These are phyloP conservation scores for Globisporangium splendens DNA, from an alignment of 352 stramenopile species.

Conservation along the genomic window DNA sequence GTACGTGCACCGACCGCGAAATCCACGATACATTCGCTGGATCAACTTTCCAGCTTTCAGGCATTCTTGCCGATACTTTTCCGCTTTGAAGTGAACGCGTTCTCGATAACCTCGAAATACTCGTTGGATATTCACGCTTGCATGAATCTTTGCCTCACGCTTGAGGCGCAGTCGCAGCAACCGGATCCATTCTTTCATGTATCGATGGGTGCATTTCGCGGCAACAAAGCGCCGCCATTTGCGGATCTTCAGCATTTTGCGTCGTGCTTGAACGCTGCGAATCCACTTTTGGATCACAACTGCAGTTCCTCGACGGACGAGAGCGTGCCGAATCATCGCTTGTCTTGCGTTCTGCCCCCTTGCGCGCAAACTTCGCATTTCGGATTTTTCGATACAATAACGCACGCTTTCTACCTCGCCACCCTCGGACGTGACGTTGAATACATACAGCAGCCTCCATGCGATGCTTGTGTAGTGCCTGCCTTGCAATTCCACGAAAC, in stretches of 20 bases:
- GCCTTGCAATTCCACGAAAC: constrained; percentile 22
- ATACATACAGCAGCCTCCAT: constrained; percentile 29
- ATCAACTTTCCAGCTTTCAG: constrained; percentile 26
- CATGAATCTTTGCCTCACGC: constrained; percentile 32
- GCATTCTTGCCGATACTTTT: constrained; percentile 25
- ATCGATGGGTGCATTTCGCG: constrained; percentile 45
- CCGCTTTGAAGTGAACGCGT: constrained; percentile 23
- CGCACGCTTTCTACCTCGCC: constrained; percentile 44
- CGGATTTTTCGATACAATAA: constrained; percentile 66
- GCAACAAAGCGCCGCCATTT: constrained; percentile 42
- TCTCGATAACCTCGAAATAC: constrained; percentile 39
- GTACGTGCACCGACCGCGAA: constrained; percentile 27
- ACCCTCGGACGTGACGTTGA: constrained; percentile 46
- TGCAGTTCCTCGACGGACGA: constrained; percentile 41
- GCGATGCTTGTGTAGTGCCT: constrained; percentile 24
- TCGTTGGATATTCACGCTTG: constrained; percentile 35
- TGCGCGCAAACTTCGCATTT: constrained; percentile 37
- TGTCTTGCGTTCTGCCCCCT: constrained; percentile 54
- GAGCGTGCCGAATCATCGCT: constrained; percentile 39
- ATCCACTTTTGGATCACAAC: constrained; percentile 53
- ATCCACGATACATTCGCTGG: constrained; percentile 44
- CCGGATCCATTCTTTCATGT: constrained; percentile 46
- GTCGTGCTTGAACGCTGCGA: constrained; percentile 31
- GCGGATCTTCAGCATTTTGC: constrained; percentile 35
- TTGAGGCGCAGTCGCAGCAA: constrained; percentile 27